Conservation (phyloP, 1,284 basidiomycete genomes). For the Flammula alnicola region DNA sequence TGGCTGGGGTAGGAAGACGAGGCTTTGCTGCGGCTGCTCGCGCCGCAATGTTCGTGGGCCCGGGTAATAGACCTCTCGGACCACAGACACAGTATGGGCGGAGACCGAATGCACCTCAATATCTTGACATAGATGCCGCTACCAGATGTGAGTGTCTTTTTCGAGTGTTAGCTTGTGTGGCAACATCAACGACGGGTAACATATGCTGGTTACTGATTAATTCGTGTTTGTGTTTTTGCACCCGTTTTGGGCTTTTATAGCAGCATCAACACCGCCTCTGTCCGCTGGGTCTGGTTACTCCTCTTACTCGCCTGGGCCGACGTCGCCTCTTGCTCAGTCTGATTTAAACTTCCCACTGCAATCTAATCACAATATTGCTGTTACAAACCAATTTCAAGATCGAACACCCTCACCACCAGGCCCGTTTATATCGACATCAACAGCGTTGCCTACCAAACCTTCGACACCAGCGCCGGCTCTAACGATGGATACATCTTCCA, state of each 20-base stretch:
- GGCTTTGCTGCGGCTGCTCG: conserved; percentile 83
- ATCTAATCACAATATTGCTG: conserved; percentile 12
- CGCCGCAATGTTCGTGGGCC: conserved; percentile 61
- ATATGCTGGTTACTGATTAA: not conserved
- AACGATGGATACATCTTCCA: conserved; percentile 4
- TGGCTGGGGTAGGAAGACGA: conserved; percentile 87
- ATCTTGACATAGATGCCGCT: conserved; percentile 55
- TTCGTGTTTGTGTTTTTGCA: conserved; percentile 6
- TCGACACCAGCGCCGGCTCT: not conserved
- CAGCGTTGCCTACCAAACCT: conserved; percentile 5
- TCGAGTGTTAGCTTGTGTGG: too few relatives aligned
- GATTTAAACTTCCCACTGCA: conserved; percentile 31
- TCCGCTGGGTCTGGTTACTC: conserved; percentile 49
- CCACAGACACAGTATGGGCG: conserved; percentile 27
- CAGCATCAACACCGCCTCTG: conserved; percentile 46
- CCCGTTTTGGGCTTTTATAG: too few relatives aligned
- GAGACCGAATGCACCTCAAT: conserved; percentile 50
- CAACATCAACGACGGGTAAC: not conserved
- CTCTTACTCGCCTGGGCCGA: conserved; percentile 46
- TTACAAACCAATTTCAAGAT: conserved; percentile 4
- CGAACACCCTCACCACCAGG: conserved; percentile 22
- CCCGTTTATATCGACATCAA: not conserved
- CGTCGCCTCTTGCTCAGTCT: conserved; percentile 47
- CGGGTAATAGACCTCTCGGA: conserved; percentile 4
- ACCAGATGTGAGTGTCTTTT: conserved; percentile 47